Base-by-base conservation (phyloP, 805 yeast genomes). In the Saturnispora sekii region DNA sequence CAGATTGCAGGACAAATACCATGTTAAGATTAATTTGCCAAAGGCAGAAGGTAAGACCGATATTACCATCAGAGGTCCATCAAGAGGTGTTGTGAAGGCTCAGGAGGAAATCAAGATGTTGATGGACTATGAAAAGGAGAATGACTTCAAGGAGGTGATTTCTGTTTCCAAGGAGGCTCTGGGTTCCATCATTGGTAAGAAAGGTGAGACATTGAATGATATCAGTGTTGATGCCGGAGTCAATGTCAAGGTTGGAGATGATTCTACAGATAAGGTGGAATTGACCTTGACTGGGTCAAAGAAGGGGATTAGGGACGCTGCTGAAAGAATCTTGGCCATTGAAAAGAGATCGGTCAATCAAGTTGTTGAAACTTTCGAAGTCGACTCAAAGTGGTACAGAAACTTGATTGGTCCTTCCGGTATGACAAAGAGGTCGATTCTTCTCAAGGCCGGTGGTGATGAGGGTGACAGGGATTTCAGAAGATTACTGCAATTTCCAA, bases 1-100 rank as follows among this genome's bases (percentile, higher is more conserved):
- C 59, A 82, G 95, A 61, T 72, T 93, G 60, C 90, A 84, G 63
- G 89, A 85, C 47, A 87, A 86, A 64, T 90, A 93, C 68, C 76
- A 74, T 50, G 97, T 90, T 35, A 70, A 70, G 50, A 83, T 93
- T 55, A 70, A 76, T 55, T 87, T 93, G 72, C 94, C 95, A 32
- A 63, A 73, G 2, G 47, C 50, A n/a, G 69, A 68, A 33, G 70
- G 68, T 46, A 67, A 70, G 55, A 74, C 77, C 57, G 93, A 84
- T 53, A 79, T 83, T 35, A 69, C 74, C 35, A 74, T 90, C 47
- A 79, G 80, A 57, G 97, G 97, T 45, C 95, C 97, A 41, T 84
- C 97, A 21, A 82, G 81, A 64, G 93, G 90, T 53, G 97, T 84
- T 31, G 72, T 77, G 31, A 79, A 80, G 60, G 94, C 94, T 31